phyloP scores from a whole-genome alignment of 768 basidiomycete species.

The Tricholoma furcatifolium region DNA sequence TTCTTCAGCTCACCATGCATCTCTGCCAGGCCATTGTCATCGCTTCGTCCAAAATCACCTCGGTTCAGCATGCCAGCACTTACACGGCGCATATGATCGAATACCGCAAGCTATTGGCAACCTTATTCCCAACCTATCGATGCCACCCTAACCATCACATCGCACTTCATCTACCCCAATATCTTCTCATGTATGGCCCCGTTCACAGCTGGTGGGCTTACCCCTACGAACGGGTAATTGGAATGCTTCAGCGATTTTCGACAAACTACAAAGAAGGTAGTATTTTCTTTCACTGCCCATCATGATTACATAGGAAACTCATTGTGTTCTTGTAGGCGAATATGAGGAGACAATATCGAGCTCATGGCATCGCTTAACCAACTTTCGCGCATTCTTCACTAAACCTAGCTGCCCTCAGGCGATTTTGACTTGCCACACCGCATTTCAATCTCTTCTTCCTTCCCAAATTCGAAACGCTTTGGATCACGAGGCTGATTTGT shows the following conservation, averaged over 20 bases:
- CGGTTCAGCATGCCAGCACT: neutral
- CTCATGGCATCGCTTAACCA: neutral
- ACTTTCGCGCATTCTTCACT: neutral
- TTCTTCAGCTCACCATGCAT: slow-evolving; percentile 28
- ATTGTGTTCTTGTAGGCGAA: neutral
- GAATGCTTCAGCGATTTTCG: slow-evolving; percentile 5
- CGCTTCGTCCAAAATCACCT: slow-evolving; percentile 11
- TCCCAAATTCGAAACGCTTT: neutral
- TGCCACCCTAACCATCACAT: slow-evolving; percentile 38
- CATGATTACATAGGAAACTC: neutral
- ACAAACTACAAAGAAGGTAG: slow-evolving; percentile 1
- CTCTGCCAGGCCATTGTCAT: slow-evolving; percentile 31
- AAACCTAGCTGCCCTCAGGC: neutral
- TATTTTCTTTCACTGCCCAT: neutral
- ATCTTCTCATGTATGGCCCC: slow-evolving; percentile 29
- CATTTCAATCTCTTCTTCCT: neutral
- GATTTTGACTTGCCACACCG: neutral
- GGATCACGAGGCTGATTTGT: no score
- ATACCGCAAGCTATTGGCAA: neutral
- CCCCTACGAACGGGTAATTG: slow-evolving; percentile 15
- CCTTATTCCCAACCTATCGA: slow-evolving; percentile 20
- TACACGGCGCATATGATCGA: neutral
- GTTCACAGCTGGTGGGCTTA: slow-evolving; percentile 18
- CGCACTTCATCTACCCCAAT: slow-evolving; percentile 32
- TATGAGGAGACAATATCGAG: neutral